Evolutionary conservation across 768 basidiomycete species (phyloP).

Genomic region (Auricularia sp.): DNA sequence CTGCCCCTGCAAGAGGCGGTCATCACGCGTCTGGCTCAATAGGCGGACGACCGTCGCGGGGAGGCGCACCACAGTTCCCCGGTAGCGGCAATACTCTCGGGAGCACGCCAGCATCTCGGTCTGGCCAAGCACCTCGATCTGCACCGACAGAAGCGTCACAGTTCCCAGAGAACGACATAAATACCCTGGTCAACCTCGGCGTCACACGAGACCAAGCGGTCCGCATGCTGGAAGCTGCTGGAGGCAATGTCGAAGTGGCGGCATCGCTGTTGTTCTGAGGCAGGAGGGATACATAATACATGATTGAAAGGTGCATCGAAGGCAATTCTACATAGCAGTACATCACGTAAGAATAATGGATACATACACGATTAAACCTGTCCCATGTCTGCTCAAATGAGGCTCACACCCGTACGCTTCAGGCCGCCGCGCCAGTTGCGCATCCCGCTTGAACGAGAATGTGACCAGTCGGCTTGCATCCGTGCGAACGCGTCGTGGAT

Average conservation of each 20-base stretch:
- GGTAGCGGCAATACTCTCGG: constrained; percentile 60
- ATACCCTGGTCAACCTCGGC: constrained; percentile 65
- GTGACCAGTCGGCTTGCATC: constrained; percentile 81
- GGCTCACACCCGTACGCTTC: constrained; percentile 63
- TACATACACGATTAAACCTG: not conserved
- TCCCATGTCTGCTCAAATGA: constrained; percentile 40
- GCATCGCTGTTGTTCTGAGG: constrained; percentile 68
- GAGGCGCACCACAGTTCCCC: constrained; percentile 39
- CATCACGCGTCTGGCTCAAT: constrained; percentile 14
- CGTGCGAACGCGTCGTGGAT: constrained; percentile 85
- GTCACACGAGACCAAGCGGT: constrained; percentile 70
- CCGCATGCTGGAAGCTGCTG: constrained; percentile 61
- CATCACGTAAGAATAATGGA: not conserved
- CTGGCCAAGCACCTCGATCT: constrained; percentile 13
- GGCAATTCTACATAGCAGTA: not conserved
- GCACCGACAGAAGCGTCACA: constrained; percentile 15
- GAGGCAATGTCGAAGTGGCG: constrained; percentile 81
- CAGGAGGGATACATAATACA: not conserved
- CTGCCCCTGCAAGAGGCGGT: constrained; percentile 12
- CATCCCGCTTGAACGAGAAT: constrained; percentile 76
- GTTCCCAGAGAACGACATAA: constrained; percentile 53
- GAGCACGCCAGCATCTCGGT: constrained; percentile 23
- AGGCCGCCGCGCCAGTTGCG: constrained; percentile 83
- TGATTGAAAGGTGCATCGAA: not conserved
- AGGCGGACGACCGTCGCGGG: constrained; percentile 15